Base-by-base conservation (phyloP, 768 basidiomycete genomes). In the Hericium rajendrae region DNA sequence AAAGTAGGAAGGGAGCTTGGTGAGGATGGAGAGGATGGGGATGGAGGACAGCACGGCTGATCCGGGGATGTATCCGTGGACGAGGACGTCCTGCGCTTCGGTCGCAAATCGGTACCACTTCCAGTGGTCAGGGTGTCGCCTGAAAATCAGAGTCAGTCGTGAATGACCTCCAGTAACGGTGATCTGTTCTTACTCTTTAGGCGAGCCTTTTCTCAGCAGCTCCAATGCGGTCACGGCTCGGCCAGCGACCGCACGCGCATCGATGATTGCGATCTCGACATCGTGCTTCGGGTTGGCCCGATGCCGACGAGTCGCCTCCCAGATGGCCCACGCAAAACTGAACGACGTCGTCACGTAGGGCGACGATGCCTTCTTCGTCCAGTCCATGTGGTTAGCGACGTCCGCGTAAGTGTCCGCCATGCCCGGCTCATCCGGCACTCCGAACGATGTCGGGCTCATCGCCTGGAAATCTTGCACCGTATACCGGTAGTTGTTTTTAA, bases 231-330 rank as follows among this genome's bases (percentile, higher is more conserved):
- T 88, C 9, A 81, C 76, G 28, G 83, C 80, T 60, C 78, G 74
- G 39, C 75, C 78, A 13, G 76, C 70, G 32, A 91, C 69, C 53
- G 81, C 78, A 50, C 71, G 72, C 2, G 85, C 81, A 72, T 90
- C 87, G 65, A 91, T 89, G 57, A 91, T 73, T 13, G 88, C 88
- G 60, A 91, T 88, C 67, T 90, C 79, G 28, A 91, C 72, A 56
- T 86, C 82, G 59, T 88, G 85, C 68, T 91, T 90, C 54, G 88
- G 71, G 40, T 82, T 83, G 39, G 76, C 71, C 62, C 84, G 81
- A 65, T 86, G 88, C n/a, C 88, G 81, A 57, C 85, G 75, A 20
- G 85, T 76, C 4, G 87, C 88, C 67, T 91, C 88, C 86, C 86
- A 91, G 39, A 90, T 76, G 8, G 86, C 82, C 88, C 88, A 91